phyloP scores from a whole-genome alignment of 768 basidiomycete genomes.

The Suillus fuscotomentosus region DNA sequence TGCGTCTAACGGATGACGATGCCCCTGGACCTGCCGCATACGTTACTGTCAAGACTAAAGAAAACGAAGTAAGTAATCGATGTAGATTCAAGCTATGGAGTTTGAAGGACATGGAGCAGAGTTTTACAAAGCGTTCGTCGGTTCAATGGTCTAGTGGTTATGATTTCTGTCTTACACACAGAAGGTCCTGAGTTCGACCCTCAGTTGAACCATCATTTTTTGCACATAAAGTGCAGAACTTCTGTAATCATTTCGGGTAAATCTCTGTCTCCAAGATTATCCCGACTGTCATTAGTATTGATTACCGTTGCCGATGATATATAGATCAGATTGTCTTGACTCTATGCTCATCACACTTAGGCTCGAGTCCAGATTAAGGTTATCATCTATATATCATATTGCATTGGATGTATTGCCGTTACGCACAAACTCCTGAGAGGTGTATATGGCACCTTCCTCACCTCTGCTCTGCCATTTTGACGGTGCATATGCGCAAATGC shows the following conservation, averaged over 20 bases:
- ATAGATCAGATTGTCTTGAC: too few relatives aligned
- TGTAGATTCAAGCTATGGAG: neutral
- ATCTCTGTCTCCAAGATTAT: neutral
- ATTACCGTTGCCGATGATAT: too few relatives aligned
- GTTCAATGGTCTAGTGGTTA: slow-evolving; percentile 63
- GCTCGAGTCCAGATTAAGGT: too few relatives aligned
- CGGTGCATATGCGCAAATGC: too few relatives aligned
- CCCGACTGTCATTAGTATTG: too few relatives aligned
- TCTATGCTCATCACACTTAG: too few relatives aligned
- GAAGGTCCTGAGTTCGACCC: slow-evolving; percentile 40
- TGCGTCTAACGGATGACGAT: neutral
- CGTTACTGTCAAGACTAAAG: neutral
- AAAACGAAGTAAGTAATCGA: neutral
- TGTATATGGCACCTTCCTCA: too few relatives aligned
- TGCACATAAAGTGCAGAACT: neutral
- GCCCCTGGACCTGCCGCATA: neutral
- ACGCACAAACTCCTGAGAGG: too few relatives aligned
- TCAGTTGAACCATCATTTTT: slow-evolving; percentile 44
- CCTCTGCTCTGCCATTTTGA: too few relatives aligned
- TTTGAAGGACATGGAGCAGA: neutral
- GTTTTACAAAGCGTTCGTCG: slow-evolving; percentile 7
- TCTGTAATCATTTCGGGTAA: neutral
- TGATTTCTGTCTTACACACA: slow-evolving; percentile 53
- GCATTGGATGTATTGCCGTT: too few relatives aligned
- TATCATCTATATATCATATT: too few relatives aligned